Evolutionary conservation across 352 stramenopile genomes (phyloP).

Genomic region (Aphanomyces astaci): DNA sequence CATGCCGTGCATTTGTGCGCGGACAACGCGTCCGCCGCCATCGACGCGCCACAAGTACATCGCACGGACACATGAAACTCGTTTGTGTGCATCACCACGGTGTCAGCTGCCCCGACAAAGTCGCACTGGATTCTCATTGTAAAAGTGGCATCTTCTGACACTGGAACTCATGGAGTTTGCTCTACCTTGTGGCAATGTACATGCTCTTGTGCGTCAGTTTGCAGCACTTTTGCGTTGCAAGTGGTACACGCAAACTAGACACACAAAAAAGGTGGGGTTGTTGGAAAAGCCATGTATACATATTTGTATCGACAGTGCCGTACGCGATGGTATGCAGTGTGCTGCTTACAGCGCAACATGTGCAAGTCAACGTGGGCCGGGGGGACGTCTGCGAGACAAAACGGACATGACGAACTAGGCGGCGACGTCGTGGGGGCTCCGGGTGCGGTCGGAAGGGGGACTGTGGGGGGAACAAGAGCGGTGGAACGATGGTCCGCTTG

Average conservation of each 20-base stretch:
- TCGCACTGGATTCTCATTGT: not conserved
- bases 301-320: too few relatives aligned
- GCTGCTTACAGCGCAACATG: constrained; percentile 36
- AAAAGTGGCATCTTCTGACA: not conserved
- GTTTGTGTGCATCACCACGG: not conserved
- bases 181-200: constrained; percentile 31
- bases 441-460: too few relatives aligned
- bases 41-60: not conserved
- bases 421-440: not conserved
- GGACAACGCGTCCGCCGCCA: not conserved
- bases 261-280: not conserved
- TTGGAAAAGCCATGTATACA: too few relatives aligned
- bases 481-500: not conserved
- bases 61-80: not conserved
- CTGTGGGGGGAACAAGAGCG: not conserved
- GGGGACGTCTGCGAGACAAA: constrained; percentile 35
- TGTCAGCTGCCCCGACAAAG: not conserved
- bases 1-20: not conserved
- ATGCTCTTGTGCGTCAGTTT: constrained; percentile 29
- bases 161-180: not conserved
- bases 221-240: constrained; percentile 34
- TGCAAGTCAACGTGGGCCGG: constrained; percentile 34
- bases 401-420: constrained; percentile 20
- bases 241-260: constrained; percentile 35
- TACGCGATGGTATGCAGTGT: constrained; percentile 49